Evolutionary conservation across 768 basidiomycete genomes (phyloP), one percentile per base, ranked within the genome.

Genomic region (Leccinum imitatum): DNA sequence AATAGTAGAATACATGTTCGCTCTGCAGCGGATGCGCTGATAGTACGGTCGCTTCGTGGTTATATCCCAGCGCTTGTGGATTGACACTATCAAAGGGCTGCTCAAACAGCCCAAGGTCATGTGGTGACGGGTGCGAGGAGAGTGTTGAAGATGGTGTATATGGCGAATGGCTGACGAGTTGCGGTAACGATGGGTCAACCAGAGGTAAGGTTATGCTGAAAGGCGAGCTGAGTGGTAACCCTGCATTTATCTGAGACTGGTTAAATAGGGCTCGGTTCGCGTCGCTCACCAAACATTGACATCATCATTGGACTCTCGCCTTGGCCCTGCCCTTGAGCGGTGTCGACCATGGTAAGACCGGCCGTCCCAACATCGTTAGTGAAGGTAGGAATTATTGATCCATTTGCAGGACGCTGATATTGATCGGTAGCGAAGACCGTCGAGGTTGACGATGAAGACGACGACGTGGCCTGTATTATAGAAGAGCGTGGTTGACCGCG

Each of bases 401-500:
- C 63, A 35, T 52, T 65, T 15, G 63, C 54, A 60, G 73, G 47
- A 17, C 50, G 60, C 4, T 71, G 74, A 23, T 71, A 68, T 58
- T 69, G 65, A 15, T 69, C 66, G 1, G 73, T 57, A 27, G 74
- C 56, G n/a, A 78, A 76, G 30, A 79, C 77, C 14, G 72, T 65
- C 59, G 69, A 60, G 57, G 71, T 69, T 52, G 69, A 61, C 56
- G 74, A 65, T 1, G 70, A 72, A 50, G 48, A 50, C 23, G 47
- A 48, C 35, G 71, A 65, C 0, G 68, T 61, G 50, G 78, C 73
- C 62, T 78, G 76, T 56, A 80, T 66, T 59, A 82, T 77, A 59
- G 83, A 80, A 51, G 87, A 76, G 21, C 89, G 85, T 14, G 90
- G 91, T 69, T 91, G 90, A 46, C 91, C 91, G 35, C 91, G 87